phyloP scores from a whole-genome alignment of 768 basidiomycete species.

The Lactifluus volemus region DNA sequence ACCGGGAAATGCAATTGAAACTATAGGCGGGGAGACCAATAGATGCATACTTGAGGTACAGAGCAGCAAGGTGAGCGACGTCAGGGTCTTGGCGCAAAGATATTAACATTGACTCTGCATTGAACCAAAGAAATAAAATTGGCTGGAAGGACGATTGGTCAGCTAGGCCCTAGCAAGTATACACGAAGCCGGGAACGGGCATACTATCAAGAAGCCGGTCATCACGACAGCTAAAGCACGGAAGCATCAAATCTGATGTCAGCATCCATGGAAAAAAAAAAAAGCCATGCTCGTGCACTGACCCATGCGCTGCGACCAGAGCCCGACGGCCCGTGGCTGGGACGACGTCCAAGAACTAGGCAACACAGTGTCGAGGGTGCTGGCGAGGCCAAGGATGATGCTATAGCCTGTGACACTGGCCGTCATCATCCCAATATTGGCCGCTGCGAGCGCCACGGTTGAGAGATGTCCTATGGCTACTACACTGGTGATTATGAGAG shows the following conservation, averaged over 20 bases:
- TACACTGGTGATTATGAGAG: constrained; percentile 75
- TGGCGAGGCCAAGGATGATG: constrained; percentile 73
- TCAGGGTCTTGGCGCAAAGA: constrained; percentile 73
- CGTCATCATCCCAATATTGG: constrained; percentile 40
- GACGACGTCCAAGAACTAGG: constrained; percentile 93
- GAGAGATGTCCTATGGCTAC: constrained; percentile 87
- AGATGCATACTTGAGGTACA: constrained; percentile 70
- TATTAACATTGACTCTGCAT: constrained; percentile 70
- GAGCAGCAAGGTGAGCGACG: constrained; percentile 65
- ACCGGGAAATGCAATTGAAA: constrained; percentile 49
- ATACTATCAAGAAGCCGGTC: constrained; percentile 52
- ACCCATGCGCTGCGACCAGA: constrained; percentile 90
- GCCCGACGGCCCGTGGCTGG: constrained; percentile 74
- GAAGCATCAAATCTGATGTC: background rate
- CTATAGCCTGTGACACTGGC: constrained; percentile 59
- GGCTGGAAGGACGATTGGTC: constrained; percentile 27
- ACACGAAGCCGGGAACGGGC: constrained; percentile 4
- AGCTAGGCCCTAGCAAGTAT: background rate
- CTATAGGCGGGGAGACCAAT: constrained; percentile 73
- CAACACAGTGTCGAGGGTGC: constrained; percentile 86
- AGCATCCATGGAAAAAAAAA: background rate
- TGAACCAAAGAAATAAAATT: constrained; percentile 70
- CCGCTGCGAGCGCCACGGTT: constrained; percentile 79
- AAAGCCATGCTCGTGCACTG: constrained; percentile 23
- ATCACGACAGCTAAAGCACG: constrained; percentile 50